phyloP scores from a whole-genome alignment of 345 rosid species.

The Excoecaria agallocha region DNA sequence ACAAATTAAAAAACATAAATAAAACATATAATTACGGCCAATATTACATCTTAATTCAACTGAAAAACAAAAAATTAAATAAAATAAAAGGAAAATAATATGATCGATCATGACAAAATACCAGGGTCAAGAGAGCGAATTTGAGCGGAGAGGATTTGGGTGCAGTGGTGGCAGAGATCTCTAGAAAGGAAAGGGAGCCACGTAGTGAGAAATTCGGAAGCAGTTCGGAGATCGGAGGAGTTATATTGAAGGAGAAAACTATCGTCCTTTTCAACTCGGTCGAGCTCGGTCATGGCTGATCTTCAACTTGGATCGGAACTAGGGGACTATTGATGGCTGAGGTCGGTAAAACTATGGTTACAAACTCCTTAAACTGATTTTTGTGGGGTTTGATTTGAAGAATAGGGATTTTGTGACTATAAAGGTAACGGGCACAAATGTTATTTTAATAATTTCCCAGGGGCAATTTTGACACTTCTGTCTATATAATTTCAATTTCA shows the following conservation, averaged over 20 bases:
- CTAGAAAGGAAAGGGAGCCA: slow-evolving; percentile 81
- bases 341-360: not conserved
- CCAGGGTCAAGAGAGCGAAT: slow-evolving; percentile 66
- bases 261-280: slow-evolving; percentile 34
- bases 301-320: not conserved
- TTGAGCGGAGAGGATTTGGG: slow-evolving; percentile 58
- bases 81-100: not conserved
- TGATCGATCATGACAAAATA: slow-evolving; percentile 5
- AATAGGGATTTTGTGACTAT: not conserved
- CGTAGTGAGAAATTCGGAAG: slow-evolving; percentile 64
- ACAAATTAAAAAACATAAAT: not conserved
- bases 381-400: not conserved
- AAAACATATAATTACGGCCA: not conserved
- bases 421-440: slow-evolving; percentile 10
- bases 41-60: not conserved
- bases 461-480: slow-evolving; percentile 4
- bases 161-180: slow-evolving; percentile 70
- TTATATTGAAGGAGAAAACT: slow-evolving; percentile 58
- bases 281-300: slow-evolving; percentile 37
- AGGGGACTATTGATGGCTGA: not conserved
- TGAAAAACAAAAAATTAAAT: not conserved
- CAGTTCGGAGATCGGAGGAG: slow-evolving; percentile 67
- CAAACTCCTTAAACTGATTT: not conserved
- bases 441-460: not conserved
- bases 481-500: too few species aligned